Percentiles rank a stretch among this genome's conserved stretches.
These are phyloP conservation scores for Camellia granthamiana DNA, from an alignment of 148 eudicot species.

Conservation along the genomic window DNA sequence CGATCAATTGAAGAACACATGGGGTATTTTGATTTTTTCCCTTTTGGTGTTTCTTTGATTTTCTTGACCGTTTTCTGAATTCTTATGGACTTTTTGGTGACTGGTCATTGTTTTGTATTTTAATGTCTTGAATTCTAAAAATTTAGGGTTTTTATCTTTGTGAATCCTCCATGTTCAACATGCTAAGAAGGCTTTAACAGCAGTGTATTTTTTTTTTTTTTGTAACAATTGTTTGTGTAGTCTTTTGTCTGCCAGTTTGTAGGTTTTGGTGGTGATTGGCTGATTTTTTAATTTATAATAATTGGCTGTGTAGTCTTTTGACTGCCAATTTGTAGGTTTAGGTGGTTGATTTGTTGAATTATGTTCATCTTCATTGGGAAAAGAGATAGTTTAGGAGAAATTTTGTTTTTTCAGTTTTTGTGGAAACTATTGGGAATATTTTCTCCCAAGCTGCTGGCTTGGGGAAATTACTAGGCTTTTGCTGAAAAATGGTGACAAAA, in stretches of 20 bases:
- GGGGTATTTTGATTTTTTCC: conserved; percentile 18
- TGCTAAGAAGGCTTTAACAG: no score
- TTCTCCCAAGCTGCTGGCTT: background rate
- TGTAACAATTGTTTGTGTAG: no score
- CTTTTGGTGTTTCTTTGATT: conserved; percentile 11
- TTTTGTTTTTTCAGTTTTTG: background rate
- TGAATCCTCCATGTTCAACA: no score
- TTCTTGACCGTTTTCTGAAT: background rate
- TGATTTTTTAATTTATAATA: background rate
- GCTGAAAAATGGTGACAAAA: background rate
- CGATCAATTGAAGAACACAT: background rate
- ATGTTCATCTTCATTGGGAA: background rate
- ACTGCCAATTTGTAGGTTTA: background rate
- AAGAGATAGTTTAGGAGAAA: background rate
- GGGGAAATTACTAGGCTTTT: background rate
- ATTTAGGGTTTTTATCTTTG: background rate
- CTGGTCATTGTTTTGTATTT: background rate
- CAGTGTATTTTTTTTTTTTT: no score
- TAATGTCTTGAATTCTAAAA: background rate
- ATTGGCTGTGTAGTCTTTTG: background rate
- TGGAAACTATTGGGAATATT: background rate
- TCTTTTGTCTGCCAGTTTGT: background rate
- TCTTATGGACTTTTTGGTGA: background rate
- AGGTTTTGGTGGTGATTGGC: background rate
- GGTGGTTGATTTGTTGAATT: background rate